Conservation (phyloP, 164 flowering plant species). For the Magnolia changhungtana region DNA sequence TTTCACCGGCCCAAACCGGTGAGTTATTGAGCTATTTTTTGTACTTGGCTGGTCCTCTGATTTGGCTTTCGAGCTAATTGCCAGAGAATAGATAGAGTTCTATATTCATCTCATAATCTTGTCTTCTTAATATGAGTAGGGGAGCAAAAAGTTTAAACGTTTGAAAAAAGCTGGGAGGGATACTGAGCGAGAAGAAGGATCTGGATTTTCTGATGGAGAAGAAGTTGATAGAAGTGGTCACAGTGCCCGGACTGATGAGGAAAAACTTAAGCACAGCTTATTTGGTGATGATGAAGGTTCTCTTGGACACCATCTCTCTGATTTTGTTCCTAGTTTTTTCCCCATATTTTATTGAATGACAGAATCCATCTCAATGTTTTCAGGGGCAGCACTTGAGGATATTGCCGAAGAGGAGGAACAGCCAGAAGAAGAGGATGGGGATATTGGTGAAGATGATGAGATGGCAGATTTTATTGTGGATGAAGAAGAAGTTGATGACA, state of each 20-base stretch:
- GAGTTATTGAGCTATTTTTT: slow-evolving; percentile 9
- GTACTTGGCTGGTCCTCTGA: not conserved
- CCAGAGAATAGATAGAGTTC: not conserved
- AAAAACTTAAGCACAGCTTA: slow-evolving; percentile 68
- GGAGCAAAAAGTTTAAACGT: slow-evolving; percentile 77
- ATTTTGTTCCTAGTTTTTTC: not conserved
- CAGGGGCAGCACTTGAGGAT: slow-evolving; percentile 63
- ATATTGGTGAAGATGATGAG: slow-evolving; percentile 86
- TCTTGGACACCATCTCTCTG: not conserved
- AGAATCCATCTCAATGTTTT: not conserved
- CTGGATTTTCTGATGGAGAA: slow-evolving; percentile 72
- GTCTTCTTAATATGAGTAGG: slow-evolving; percentile 32
- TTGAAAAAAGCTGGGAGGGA: slow-evolving; percentile 80
- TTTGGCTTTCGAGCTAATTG: not conserved
- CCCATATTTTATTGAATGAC: not conserved
- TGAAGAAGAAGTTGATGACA: slow-evolving; percentile 74
- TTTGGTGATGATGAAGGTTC: slow-evolving; percentile 87
- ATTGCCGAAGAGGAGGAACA: slow-evolving; percentile 80
- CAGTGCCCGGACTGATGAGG: slow-evolving; percentile 70
- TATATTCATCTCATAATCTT: not conserved
- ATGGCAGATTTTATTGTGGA: slow-evolving; percentile 95
- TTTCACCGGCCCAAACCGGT: slow-evolving; percentile 57
- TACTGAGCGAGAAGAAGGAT: slow-evolving; percentile 39
- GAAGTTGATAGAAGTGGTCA: slow-evolving; percentile 55
- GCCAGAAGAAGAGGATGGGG: slow-evolving; percentile 62